These are phyloP conservation scores for Candida montana DNA, from an alignment of 805 yeast species.

Conservation along the genomic window DNA sequence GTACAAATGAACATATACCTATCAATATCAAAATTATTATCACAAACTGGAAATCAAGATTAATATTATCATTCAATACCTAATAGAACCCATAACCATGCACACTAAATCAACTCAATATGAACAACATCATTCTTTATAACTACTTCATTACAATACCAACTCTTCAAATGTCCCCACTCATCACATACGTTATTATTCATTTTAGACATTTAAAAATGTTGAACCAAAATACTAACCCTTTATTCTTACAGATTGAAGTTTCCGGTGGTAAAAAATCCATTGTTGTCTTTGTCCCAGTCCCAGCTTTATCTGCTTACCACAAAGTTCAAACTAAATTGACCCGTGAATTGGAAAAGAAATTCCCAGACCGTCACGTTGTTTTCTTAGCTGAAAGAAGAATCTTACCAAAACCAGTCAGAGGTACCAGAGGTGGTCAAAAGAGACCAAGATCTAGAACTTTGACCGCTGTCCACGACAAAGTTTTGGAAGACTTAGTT, in stretches of 20 bases:
- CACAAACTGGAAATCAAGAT: too few species aligned
- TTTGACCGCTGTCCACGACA: constrained; percentile 97
- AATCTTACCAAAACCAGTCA: constrained; percentile 98
- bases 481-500: constrained; percentile 96
- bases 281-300: constrained; percentile 96
- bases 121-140: too few species aligned
- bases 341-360: constrained; percentile 99
- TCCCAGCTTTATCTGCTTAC: constrained; percentile 86
- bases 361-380: constrained; percentile 99
- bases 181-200: background rate
- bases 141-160: too few species aligned
- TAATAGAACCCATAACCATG: too few species aligned
- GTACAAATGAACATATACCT: too few species aligned
- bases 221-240: constrained; percentile 18
- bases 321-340: constrained; percentile 96
- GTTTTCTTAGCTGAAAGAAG: constrained; percentile 99
- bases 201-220: background rate
- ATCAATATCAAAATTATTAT: too few species aligned
- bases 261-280: constrained; percentile 99
- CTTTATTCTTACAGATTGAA: constrained; percentile 53
- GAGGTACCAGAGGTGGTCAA: constrained; percentile 89
- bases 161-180: too few species aligned
- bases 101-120: too few species aligned
- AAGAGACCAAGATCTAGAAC: constrained; percentile 99
- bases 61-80: too few species aligned